Evolutionary conservation across 1,139 yeast species (phyloP), one percentile per base, ranked within the genome.

Genomic region (Debaryomycetaceae sp.): DNA sequence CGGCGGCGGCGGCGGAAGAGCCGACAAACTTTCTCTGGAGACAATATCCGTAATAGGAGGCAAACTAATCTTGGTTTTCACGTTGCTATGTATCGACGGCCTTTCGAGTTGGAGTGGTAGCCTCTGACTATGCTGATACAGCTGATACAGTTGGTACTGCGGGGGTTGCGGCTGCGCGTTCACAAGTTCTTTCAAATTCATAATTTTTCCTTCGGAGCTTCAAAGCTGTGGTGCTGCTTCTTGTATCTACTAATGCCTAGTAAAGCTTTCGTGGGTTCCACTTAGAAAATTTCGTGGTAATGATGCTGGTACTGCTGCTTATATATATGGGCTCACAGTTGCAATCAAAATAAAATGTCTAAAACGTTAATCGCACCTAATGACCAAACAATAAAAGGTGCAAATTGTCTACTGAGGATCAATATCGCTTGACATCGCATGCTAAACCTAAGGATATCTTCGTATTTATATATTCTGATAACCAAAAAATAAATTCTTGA

Each of bases 41-140:
- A 28, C 11, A 22, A 66, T 58, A 51, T 66, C 68, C 31, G 65
- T 59, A 29, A 66, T 66, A 13, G 72, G 70, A 17, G 72, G 72
- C 50, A 66, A 58, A 43, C 62, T 61, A 17, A 65, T 53, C 44
- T 55, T 62, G 41, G 52, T 53, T 38, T 39, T 22, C 11, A 8
- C 26, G 7, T 11, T 22, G 26, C 26, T 38, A 5, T 36, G 36
- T 14, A 16, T 14, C 32, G 35, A 33, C 22, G 31, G 30, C 36
- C 36, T 31, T n/a, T n/a, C n/a, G n/a, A n/a, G n/a, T n/a, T n/a
- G n/a, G 37, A 22, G 19, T 32, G 37, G 26, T 5, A 11, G 30
- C 32, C 42, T 19, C 38, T 40, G 17, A 40, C 36, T 26, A 43
- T 34, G 22, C 36, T 36, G 18, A 35, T 36, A 32, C 43, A 40